phyloP scores from a whole-genome alignment of 139 green algal species.

The Coccomyxa sp. region DNA sequence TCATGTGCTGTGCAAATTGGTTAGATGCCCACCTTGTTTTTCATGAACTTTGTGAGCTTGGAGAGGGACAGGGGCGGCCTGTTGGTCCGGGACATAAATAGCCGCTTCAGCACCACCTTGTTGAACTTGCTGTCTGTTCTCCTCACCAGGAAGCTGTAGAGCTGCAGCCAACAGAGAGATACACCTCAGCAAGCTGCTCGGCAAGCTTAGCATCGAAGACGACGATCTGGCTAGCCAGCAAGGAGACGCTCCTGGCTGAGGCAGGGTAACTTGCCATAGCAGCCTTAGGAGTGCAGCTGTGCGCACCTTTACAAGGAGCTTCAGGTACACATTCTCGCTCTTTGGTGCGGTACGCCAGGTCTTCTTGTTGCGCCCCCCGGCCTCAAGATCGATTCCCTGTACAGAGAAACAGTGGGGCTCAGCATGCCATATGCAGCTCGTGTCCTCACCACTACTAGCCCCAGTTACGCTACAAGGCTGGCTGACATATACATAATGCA shows the following conservation, averaged over 20 bases:
- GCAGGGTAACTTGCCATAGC: no score
- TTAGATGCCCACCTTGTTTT: slow-evolving; percentile 70
- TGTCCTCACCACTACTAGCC: no score
- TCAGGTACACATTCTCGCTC: slow-evolving; percentile 98
- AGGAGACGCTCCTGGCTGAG: no score
- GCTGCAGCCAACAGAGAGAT: slow-evolving; percentile 55
- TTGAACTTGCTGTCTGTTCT: slow-evolving; percentile 96
- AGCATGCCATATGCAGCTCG: no score
- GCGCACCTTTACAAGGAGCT: slow-evolving; percentile 99
- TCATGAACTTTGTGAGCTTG: slow-evolving; percentile 89
- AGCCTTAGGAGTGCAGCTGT: no score
- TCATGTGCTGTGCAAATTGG: neutral
- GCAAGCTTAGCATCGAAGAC: no score
- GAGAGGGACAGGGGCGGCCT: slow-evolving; percentile 92
- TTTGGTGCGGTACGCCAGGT: slow-evolving; percentile 85
- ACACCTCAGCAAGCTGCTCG: neutral
- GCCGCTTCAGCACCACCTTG: slow-evolving; percentile 92
- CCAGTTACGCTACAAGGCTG: no score
- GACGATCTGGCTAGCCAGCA: no score
- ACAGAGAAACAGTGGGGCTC: no score
- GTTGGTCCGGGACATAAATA: slow-evolving; percentile 97
- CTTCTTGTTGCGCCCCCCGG: slow-evolving; percentile 95
- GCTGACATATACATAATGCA: no score
- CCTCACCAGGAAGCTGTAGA: slow-evolving; percentile 96
- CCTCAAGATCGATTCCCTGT: slow-evolving; percentile 97